Evolutionary conservation across 2,329 filamentous ascomycete genomes (phyloP), one percentile per base, ranked within the genome.

Genomic region (Whalleya microplaca): DNA sequence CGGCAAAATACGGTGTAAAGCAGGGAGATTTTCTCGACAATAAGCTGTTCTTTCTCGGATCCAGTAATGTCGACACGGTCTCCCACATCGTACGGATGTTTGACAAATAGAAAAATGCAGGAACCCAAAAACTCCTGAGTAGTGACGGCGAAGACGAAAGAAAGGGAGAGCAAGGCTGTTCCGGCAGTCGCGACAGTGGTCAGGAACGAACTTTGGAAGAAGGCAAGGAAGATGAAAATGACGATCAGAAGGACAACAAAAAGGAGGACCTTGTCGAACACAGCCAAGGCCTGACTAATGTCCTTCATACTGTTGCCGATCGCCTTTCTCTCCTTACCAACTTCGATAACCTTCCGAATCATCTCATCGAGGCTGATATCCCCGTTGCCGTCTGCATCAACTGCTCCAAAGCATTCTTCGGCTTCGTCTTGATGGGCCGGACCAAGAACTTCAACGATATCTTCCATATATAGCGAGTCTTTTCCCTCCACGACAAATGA

Each of bases 61-160:
- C 80, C 80, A 50, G 72, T 77, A 62, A 98, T 89, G 67, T 97
- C 92, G 43, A 98, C 91, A 21, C 95, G 88, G 72, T 99, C 95
- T 59, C 94, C 93, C 20, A 98, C 92, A 71, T 99, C 95, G 72
- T 90, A 98, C 0, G 95, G 94, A 72, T 99, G 95, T 80, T 99
- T 99, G 79, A 98, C 92, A 69, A 99, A 99, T 1, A 99, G 79
- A 79, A 99, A 99, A 69, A 99, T 96, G 78, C 94, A 98, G 40
- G 93, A 97, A 69, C 94, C 94, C n/a, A 99, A 84, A 62, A 99
- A 90, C 74, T 99, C 95, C 75, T 97, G 93, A 2, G 89, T 88
- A 1, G 93, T 97, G 53, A 89, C 89, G 21, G 93, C 88, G 73
- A 99, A 98, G 66, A 97, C 89, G 77, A 99, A 99, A 3, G 94